phyloP scores from a whole-genome alignment of 257 asterid genomes.

The Ilex aquifolium region DNA sequence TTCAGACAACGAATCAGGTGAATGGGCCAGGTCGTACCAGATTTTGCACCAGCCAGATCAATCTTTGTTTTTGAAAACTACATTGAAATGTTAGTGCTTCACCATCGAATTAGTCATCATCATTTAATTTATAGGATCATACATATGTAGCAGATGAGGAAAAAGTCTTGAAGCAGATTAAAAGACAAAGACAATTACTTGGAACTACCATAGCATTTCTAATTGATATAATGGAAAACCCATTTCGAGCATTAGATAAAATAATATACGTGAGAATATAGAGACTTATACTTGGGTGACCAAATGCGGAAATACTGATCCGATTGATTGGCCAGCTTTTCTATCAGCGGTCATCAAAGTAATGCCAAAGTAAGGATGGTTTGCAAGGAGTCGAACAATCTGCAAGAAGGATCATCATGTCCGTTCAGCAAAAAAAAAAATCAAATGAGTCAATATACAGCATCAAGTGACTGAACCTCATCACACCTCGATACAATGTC shows the following conservation, averaged over 20 bases:
- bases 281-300: conserved; percentile 47
- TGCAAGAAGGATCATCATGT: conserved; percentile 18
- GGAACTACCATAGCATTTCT: neutral
- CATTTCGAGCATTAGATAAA: conserved; percentile 1
- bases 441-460: too few species aligned
- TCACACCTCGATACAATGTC: neutral
- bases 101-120: neutral
- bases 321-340: conserved; percentile 94
- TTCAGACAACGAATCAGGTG: too few species aligned
- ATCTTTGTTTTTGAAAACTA: too few species aligned
- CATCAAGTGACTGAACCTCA: neutral
- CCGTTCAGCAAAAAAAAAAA: neutral
- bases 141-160: neutral
- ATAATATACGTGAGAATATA: conserved; percentile 1
- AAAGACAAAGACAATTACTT: too few species aligned
- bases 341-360: conserved; percentile 89
- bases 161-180: neutral
- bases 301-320: conserved; percentile 86
- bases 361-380: conserved; percentile 66
- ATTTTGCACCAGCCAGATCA: too few species aligned
- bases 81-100: neutral
- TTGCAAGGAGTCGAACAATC: conserved; percentile 74
- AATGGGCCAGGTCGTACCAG: too few species aligned
- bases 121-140: too few species aligned
- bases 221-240: neutral